phyloP scores from a whole-genome alignment of 805 yeast genomes.

The Wickerhamiella siamensis region DNA sequence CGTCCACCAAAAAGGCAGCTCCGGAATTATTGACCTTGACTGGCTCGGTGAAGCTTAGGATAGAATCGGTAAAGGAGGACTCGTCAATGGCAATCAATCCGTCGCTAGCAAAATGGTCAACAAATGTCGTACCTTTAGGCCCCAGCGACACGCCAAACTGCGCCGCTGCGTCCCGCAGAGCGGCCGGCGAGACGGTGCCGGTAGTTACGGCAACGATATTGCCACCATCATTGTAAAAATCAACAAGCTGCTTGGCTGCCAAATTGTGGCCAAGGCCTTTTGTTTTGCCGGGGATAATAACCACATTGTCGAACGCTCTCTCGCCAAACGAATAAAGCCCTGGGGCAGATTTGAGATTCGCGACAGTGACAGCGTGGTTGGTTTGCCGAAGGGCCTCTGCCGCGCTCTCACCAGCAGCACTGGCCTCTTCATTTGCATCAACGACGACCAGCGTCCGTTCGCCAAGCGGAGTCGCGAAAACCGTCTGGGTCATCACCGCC shows the following conservation, averaged over 20 bases:
- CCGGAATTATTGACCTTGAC: background rate
- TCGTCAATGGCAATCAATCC: background rate
- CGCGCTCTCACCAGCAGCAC: conserved; percentile 7
- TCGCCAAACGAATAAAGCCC: conserved; percentile 31
- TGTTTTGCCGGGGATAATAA: conserved; percentile 42
- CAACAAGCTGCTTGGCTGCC: conserved; percentile 36
- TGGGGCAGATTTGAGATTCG: conserved; percentile 22
- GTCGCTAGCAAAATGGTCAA: conserved; percentile 46
- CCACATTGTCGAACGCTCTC: conserved; percentile 38
- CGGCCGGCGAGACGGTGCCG: conserved; percentile 40
- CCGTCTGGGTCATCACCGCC: conserved; percentile 6
- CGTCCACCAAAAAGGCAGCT: conserved; percentile 10
- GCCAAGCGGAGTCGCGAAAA: conserved; percentile 14
- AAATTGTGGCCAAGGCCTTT: conserved; percentile 30
- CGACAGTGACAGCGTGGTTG: conserved; percentile 24
- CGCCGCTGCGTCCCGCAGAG: conserved; percentile 50
- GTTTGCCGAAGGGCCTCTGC: conserved; percentile 21
- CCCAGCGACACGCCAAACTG: conserved; percentile 77
- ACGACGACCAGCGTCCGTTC: conserved; percentile 22
- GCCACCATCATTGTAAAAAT: conserved; percentile 56
- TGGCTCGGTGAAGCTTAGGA: conserved; percentile 9
- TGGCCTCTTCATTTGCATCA: conserved; percentile 17
- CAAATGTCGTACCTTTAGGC: conserved; percentile 50
- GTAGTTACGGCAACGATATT: conserved; percentile 52
- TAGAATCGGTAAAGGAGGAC: conserved; percentile 8